phyloP scores from a whole-genome alignment of 108 stramenopile genomes.

The Pseudonitzschia delicatissima region DNA sequence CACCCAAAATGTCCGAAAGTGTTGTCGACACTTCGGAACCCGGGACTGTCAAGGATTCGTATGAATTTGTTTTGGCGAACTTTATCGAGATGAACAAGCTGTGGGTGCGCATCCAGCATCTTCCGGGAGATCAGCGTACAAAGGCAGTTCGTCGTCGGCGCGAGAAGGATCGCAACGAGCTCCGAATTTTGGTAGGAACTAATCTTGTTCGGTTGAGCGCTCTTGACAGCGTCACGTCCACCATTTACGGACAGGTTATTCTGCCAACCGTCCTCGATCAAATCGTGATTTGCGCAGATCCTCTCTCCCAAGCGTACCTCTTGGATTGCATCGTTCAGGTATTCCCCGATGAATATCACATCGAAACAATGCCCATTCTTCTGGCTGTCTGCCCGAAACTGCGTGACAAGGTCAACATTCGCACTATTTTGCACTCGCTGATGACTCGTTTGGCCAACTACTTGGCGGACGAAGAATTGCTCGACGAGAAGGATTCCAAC shows the following conservation, averaged over 20 bases:
- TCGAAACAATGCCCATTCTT: constrained; percentile 91
- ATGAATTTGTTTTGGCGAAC: constrained; percentile 92
- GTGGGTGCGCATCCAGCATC: constrained; percentile 98
- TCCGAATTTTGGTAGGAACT: constrained; percentile 94
- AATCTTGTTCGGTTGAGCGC: constrained; percentile 94
- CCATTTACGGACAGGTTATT: constrained; percentile 78
- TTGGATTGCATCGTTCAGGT: constrained; percentile 98
- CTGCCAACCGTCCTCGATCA: constrained; percentile 87
- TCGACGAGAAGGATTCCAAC: constrained; percentile 80
- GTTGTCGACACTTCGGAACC: constrained; percentile 15
- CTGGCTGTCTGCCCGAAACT: constrained; percentile 83
- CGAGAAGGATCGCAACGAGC: constrained; percentile 95
- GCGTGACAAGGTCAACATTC: constrained; percentile 95
- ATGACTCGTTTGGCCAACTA: constrained; percentile 93
- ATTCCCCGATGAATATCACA: constrained; percentile 97
- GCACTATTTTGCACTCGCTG: constrained; percentile 87
- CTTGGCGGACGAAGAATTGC: constrained; percentile 66
- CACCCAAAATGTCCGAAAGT: constrained; percentile 10
- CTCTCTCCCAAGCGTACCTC: constrained; percentile 95
- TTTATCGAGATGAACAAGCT: constrained; percentile 97
- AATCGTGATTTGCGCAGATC: constrained; percentile 90
- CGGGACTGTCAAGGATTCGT: constrained; percentile 88
- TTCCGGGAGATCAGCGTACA: constrained; percentile 71
- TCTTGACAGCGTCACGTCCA: constrained; percentile 88
- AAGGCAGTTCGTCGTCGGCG: constrained; percentile 86